Evolutionary conservation across 2,329 filamentous ascomycete species (phyloP), one percentile per base, ranked within the genome.

Genomic region (Cladophialophora bantiana): DNA sequence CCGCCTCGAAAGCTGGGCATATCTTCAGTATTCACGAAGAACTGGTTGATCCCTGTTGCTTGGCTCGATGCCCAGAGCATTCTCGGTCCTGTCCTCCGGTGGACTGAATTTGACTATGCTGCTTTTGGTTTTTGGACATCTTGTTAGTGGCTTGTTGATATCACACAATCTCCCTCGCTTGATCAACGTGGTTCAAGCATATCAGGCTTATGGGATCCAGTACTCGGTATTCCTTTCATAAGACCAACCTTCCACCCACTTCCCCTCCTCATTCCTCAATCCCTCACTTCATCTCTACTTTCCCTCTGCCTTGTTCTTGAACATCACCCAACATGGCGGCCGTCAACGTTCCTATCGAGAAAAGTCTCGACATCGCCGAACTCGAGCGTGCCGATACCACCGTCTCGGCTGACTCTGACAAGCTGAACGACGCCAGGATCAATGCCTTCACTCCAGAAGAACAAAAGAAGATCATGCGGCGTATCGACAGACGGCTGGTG

Each of bases 401-500:
- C 9, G n/a, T 62, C 2, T 66, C 68, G 4, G 58, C 54, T 34
- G 59, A 66, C 15, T 68, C 66, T n/a, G 59, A 66, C 26, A 62
- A 61, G 32, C 18, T 31, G 18, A 65, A 66, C 64, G 63, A 70
- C 56, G 68, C 68, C 18, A 59, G 59, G n/a, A 68, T 70, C 48
- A 58, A 58, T 85, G 89, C 3, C 80, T 66, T 70, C 59, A 68
- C 65, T 15, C 68, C 68, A 18, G 59, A 59, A 38, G 88, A 94
- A 78, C 86, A 90, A 78, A 86, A 82, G 75, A 84, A 80, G 50
- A 91, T 95, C 73, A 87, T 93, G 50, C 83, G 84, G 65, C 86
- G 87, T 15, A 82, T 95, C 71, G 92, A 96, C 77, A 80, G 82
- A 35, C 86, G 89, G 2, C 80, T 91, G 4, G 86, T 90, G 40